A percentile compares a stretch with the other conserved stretches of the same genome.
Conservation (phyloP, 106 monocot genomes). For the Acorus calamus region DNA sequence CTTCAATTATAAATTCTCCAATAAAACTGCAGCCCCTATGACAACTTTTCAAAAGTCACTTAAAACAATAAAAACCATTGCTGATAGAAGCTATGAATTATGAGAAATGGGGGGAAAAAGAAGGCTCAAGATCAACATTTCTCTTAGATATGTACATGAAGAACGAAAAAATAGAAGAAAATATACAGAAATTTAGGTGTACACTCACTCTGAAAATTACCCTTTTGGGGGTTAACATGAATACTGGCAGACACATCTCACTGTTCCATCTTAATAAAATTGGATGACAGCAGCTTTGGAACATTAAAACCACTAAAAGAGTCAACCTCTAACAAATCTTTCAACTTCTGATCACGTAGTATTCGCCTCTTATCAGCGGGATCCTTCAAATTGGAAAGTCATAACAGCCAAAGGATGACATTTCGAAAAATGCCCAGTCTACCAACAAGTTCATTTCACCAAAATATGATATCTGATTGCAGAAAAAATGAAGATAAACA, state of each 20-base stretch:
- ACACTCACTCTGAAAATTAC: slow-evolving; percentile 39
- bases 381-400: slow-evolving; percentile 35
- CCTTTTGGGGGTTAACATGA: slow-evolving; percentile 12
- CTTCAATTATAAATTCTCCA: too few species aligned
- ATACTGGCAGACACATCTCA: slow-evolving; percentile 7
- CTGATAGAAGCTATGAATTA: too few species aligned
- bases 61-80: too few species aligned
- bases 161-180: not conserved
- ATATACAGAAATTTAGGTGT: not conserved
- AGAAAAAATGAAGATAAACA: too few species aligned
- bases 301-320: slow-evolving; percentile 70
- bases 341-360: slow-evolving; percentile 77
- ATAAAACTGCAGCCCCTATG: too few species aligned
- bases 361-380: slow-evolving; percentile 75
- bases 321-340: slow-evolving; percentile 65
- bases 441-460: not conserved
- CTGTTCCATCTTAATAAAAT: slow-evolving; percentile 66
- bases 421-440: not conserved
- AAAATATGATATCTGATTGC: too few species aligned
- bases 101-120: too few species aligned
- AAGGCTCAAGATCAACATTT: too few species aligned
- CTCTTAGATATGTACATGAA: too few species aligned
- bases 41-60: too few species aligned
- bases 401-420: slow-evolving; percentile 1
- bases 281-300: slow-evolving; percentile 64